Conservation (phyloP, 2,329 filamentous ascomycete genomes). For the Dactylellina leptospora region DNA sequence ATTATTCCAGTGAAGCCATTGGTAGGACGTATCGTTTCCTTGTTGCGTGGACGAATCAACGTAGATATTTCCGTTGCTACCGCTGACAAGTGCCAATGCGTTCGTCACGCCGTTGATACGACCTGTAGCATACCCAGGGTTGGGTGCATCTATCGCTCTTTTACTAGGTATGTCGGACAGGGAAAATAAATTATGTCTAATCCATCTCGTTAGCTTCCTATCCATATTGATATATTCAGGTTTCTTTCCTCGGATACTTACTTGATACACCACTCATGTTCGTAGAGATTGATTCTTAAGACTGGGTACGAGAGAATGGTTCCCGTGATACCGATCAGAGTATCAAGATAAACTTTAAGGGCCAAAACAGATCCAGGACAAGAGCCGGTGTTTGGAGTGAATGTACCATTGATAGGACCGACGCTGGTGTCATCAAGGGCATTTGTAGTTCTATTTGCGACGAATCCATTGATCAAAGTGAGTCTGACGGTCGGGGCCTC, state of each 20-base stretch:
- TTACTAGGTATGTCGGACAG: constrained; percentile 21
- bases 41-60: constrained; percentile 18
- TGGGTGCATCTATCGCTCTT: constrained; percentile 11
- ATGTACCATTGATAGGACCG: constrained; percentile 25
- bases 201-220: background rate
- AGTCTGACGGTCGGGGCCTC: constrained; percentile 37
- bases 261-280: constrained; percentile 46
- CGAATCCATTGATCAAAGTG: constrained; percentile 26
- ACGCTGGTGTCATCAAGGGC: constrained; percentile 7
- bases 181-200: constrained; percentile 21
- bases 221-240: background rate
- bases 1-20: constrained; percentile 39
- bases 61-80: constrained; percentile 44
- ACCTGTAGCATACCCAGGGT: constrained; percentile 21
- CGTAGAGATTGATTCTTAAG: constrained; percentile 35
- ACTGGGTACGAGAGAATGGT: constrained; percentile 23
- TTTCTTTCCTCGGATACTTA: constrained; percentile 27
- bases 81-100: constrained; percentile 23
- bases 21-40: constrained; percentile 42
- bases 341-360: constrained; percentile 39
- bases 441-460: constrained; percentile 6
- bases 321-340: constrained; percentile 36
- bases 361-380: constrained; percentile 39
- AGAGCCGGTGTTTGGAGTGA: constrained; percentile 21
- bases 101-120: constrained; percentile 9